These are phyloP conservation scores for Penicillium sp. DNA, from an alignment of 2,329 filamentous ascomycete genomes.

Conservation along the genomic window DNA sequence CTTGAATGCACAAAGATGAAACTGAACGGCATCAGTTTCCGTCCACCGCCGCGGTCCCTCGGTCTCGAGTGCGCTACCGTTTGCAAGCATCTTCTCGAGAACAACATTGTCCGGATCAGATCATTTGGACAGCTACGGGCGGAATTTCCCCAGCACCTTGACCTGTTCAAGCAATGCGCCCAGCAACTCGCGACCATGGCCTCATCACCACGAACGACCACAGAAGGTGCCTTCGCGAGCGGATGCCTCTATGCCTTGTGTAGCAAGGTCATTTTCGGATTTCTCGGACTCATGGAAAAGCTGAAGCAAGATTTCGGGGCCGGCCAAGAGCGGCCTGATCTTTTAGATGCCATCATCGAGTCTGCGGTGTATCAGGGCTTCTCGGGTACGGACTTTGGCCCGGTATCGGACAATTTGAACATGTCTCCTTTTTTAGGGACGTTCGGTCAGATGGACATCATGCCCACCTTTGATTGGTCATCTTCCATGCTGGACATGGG, in stretches of 20 bases:
- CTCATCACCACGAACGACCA: background rate
- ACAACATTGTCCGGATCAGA: slow-evolving; percentile 12
- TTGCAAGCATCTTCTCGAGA: slow-evolving; percentile 17
- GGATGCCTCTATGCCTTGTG: slow-evolving; percentile 16
- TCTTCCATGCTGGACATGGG: slow-evolving; percentile 1
- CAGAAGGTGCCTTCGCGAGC: slow-evolving; percentile 11
- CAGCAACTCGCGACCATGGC: slow-evolving; percentile 4
- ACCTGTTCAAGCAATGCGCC: slow-evolving; percentile 9
- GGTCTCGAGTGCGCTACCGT: slow-evolving; percentile 7
- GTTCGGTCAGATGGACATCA: too few species aligned
- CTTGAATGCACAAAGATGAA: slow-evolving; percentile 8
- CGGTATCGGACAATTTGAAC: too few species aligned
- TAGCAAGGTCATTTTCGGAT: slow-evolving; percentile 8
- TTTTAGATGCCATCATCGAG: too few species aligned
- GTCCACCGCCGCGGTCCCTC: slow-evolving; percentile 6
- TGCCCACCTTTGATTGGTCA: slow-evolving; percentile 1
- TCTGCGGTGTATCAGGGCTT: too few species aligned
- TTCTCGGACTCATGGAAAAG: slow-evolving; percentile 3
- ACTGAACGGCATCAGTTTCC: slow-evolving; percentile 7
- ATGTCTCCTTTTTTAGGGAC: too few species aligned
- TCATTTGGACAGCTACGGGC: slow-evolving; percentile 4
- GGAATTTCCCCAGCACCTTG: slow-evolving; percentile 4
- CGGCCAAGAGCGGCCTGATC: too few species aligned
- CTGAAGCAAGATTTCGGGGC: background rate
- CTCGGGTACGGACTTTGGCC: too few species aligned